Evolutionary conservation across 2,329 filamentous ascomycete genomes (phyloP).

Genomic region (Sarocladium strictum): DNA sequence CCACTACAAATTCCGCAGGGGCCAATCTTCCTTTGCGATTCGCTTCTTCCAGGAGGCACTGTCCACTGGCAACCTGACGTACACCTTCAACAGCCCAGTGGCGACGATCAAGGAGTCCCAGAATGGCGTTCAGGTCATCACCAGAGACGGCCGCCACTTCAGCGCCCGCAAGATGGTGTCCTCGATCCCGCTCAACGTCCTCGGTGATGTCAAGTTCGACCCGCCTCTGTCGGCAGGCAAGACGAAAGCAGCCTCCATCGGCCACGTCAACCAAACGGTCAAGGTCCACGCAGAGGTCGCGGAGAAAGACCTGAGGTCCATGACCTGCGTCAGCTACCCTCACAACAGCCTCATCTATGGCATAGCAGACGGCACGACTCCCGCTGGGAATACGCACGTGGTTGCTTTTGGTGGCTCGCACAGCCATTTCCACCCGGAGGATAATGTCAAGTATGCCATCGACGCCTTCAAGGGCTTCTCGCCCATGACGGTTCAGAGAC

Average conservation of each 20-base stretch:
- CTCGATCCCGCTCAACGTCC: constrained; percentile 20
- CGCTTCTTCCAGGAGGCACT: constrained; percentile 21
- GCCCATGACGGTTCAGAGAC: constrained; percentile 17
- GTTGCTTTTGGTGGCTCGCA: constrained; percentile 24
- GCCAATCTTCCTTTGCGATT: constrained; percentile 20
- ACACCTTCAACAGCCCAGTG: constrained; percentile 20
- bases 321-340: constrained; percentile 36
- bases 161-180: constrained; percentile 18
- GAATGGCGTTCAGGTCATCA: constrained; percentile 8
- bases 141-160: constrained; percentile 10
- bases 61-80: constrained; percentile 16
- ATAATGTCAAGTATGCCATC: constrained; percentile 27
- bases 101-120: constrained; percentile 12
- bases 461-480: constrained; percentile 27
- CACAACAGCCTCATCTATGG: constrained; percentile 35
- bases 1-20: constrained; percentile 21
- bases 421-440: constrained; percentile 38
- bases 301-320: constrained; percentile 31
- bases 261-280: constrained; percentile 15
- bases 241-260: constrained; percentile 14
- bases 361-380: constrained; percentile 38
- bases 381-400: constrained; percentile 39
- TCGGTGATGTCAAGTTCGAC: constrained; percentile 14
- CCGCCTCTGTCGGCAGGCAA: constrained; percentile 16
- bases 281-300: constrained; percentile 17